Conservation (phyloP, 139 green algal genomes). For the Chlorella sp. region DNA sequence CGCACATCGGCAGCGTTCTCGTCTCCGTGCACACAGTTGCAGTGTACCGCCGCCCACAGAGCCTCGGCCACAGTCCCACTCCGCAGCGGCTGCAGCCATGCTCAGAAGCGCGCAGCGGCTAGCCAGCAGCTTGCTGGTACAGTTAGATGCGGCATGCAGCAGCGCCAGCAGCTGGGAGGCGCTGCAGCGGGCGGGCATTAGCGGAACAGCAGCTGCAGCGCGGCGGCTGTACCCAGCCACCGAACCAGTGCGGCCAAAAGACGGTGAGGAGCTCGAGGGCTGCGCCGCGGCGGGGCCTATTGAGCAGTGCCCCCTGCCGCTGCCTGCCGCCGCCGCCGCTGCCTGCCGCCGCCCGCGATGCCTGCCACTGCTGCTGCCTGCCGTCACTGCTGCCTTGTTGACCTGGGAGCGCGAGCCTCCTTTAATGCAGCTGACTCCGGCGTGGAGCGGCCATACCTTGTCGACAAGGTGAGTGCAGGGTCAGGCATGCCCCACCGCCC, state of each 20-base stretch:
- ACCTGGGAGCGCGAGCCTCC: background rate
- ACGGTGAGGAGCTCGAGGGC: background rate
- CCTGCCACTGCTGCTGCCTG: background rate
- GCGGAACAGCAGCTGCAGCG: constrained; percentile 8
- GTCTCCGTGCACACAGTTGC: too few species aligned
- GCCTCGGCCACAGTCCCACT: too few species aligned
- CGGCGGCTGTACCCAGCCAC: constrained; percentile 3
- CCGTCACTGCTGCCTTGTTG: background rate
- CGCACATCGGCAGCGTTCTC: background rate
- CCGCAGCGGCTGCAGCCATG: background rate
- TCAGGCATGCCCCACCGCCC: too few species aligned
- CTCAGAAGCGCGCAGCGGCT: constrained; percentile 10
- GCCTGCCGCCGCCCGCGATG: too few species aligned
- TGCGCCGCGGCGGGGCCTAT: too few species aligned
- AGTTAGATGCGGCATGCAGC: background rate
- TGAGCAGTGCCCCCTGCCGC: background rate
- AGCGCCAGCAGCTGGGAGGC: background rate
- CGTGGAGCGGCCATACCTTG: background rate
- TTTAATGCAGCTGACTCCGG: background rate
- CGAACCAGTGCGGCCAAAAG: background rate
- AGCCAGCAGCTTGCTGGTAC: background rate
- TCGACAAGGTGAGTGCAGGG: background rate
- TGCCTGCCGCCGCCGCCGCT: background rate
- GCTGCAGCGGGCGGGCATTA: background rate
- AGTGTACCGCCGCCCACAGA: too few species aligned